These are phyloP conservation scores for Omphalotus guepiniiformis DNA, from an alignment of 768 basidiomycete species.

Conservation along the genomic window DNA sequence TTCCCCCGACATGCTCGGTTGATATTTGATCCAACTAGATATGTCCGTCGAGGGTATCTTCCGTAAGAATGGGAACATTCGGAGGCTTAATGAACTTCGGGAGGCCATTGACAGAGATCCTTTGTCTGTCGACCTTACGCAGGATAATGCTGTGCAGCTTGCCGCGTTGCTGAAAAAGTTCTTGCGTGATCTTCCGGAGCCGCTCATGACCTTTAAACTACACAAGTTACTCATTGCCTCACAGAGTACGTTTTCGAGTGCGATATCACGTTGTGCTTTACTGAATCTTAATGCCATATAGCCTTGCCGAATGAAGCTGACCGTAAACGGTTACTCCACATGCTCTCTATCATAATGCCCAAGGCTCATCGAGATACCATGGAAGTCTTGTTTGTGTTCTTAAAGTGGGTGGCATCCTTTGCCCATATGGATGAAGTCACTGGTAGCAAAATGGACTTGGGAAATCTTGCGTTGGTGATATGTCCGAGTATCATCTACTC, in stretches of 20 bases:
- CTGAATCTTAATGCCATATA: slow-evolving; percentile 26
- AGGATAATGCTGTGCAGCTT: slow-evolving; percentile 95
- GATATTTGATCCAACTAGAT: slow-evolving; percentile 36
- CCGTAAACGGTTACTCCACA: slow-evolving; percentile 77
- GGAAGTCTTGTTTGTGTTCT: slow-evolving; percentile 96
- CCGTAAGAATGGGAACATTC: slow-evolving; percentile 96
- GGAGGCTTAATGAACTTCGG: slow-evolving; percentile 83
- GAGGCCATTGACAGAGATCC: slow-evolving; percentile 96
- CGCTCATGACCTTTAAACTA: slow-evolving; percentile 90
- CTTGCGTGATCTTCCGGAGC: slow-evolving; percentile 93
- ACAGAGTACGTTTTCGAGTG: slow-evolving; percentile 57
- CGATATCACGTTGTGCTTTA: not conserved
- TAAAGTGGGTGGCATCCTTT: slow-evolving; percentile 99
- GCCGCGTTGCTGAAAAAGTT: slow-evolving; percentile 98
- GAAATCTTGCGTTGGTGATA: slow-evolving; percentile 94
- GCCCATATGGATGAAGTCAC: slow-evolving; percentile 97
- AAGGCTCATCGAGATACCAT: slow-evolving; percentile 95
- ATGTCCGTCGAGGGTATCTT: slow-evolving; percentile 99
- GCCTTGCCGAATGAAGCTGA: slow-evolving; percentile 73
- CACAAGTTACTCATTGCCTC: slow-evolving; percentile 86
- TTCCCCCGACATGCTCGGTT: slow-evolving; percentile 9
- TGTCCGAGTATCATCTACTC: slow-evolving; percentile 97
- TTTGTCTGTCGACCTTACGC: slow-evolving; percentile 83
- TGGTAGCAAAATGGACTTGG: slow-evolving; percentile 97
- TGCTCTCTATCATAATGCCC: slow-evolving; percentile 82